Evolutionary conservation across 306 rosid genomes (phyloP).

Genomic region (Sphenostylis stenocarpa): DNA sequence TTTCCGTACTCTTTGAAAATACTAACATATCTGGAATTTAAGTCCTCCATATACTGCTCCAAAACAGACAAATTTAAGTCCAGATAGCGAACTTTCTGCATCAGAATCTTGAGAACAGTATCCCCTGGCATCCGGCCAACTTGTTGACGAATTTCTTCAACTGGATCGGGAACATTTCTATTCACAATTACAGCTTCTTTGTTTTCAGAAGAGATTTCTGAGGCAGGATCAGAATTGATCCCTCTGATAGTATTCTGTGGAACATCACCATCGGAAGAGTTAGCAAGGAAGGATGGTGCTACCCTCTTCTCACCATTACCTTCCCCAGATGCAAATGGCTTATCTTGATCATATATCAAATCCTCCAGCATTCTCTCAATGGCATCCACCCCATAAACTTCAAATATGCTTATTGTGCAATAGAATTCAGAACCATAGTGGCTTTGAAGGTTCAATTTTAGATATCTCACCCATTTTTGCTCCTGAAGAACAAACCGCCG

Average conservation of each 20-base stretch:
- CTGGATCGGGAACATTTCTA: constrained; percentile 57
- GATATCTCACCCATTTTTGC: constrained; percentile 93
- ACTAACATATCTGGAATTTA: constrained; percentile 67
- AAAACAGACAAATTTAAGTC: constrained; percentile 74
- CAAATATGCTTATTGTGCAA: constrained; percentile 76
- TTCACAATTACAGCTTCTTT: constrained; percentile 43
- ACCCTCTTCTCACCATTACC: constrained; percentile 49
- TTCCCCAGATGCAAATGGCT: constrained; percentile 43
- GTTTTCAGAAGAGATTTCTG: constrained; percentile 39
- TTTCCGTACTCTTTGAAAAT: constrained; percentile 63
- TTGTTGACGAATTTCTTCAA: constrained; percentile 68
- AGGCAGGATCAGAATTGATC: constrained; percentile 35
- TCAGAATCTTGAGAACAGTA: constrained; percentile 85
- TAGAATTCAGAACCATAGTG: constrained; percentile 91
- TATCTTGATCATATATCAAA: constrained; percentile 62
- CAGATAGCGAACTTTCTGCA: constrained; percentile 85
- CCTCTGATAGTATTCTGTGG: constrained; percentile 29
- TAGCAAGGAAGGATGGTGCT: constrained; percentile 35
- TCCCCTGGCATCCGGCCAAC: constrained; percentile 94
- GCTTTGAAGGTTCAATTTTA: constrained; percentile 72
- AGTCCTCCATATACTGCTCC: constrained; percentile 82
- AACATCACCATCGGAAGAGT: constrained; percentile 34
- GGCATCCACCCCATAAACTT: constrained; percentile 90
- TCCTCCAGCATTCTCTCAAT: constrained; percentile 93
- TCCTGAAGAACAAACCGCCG: constrained; percentile 73